Evolutionary conservation across 225 moss, liverwort and hornwort genomes (phyloP).

Genomic region (Ulota crispa): DNA sequence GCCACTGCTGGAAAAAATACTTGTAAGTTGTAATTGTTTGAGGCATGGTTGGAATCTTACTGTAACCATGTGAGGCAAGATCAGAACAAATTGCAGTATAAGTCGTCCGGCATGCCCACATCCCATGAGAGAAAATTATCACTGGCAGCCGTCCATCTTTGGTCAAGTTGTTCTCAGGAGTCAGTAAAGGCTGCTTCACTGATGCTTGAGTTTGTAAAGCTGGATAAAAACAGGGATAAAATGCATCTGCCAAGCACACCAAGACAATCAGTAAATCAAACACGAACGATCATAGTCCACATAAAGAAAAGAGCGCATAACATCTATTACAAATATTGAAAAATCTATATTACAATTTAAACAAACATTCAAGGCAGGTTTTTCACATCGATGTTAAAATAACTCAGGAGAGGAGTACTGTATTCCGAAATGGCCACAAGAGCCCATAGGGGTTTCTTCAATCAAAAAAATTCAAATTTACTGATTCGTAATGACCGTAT

Average conservation of each 20-base stretch:
- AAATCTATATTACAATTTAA: background rate
- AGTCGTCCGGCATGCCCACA: constrained; percentile 91
- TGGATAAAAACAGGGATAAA: constrained; percentile 61
- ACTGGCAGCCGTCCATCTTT: constrained; percentile 80
- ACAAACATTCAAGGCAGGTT: background rate
- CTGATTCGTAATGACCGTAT: no score
- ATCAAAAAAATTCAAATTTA: background rate
- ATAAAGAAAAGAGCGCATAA: background rate
- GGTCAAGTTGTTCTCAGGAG: constrained; percentile 48
- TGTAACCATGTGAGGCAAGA: constrained; percentile 86
- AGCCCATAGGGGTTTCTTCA: no score
- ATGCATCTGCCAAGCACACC: constrained; percentile 31
- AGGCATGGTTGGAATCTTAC: constrained; percentile 43
- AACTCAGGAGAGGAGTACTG: no score
- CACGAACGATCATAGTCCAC: background rate
- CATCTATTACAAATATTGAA: background rate
- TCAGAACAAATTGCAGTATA: constrained; percentile 89
- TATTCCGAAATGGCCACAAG: background rate
- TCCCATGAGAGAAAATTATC: constrained; percentile 89
- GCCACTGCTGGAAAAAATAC: constrained; percentile 2
- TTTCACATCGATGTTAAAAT: background rate
- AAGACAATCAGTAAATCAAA: background rate
- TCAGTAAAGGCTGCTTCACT: constrained; percentile 66
- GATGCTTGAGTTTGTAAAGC: constrained; percentile 65
- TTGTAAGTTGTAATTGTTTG: background rate